These are phyloP conservation scores for Verbascum thapsus DNA, from an alignment of 257 asterid species.

Conservation along the genomic window DNA sequence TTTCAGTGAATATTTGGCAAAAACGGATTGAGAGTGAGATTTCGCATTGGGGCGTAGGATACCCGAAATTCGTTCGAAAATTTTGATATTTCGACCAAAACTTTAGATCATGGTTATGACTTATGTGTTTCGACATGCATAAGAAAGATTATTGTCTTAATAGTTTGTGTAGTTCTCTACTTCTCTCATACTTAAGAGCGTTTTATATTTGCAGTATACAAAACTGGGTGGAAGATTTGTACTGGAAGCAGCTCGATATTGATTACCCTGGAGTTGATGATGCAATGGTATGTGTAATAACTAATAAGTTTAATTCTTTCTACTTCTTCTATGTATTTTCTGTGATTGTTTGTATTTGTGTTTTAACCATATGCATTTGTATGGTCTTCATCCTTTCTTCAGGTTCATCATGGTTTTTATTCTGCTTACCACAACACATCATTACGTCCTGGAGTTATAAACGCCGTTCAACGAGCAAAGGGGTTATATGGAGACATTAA, in stretches of 20 bases:
- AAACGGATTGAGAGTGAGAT: too few relatives aligned
- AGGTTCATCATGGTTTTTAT: slow-evolving; percentile 99
- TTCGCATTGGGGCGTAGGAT: too few relatives aligned
- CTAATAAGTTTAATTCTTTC: slow-evolving; percentile 20
- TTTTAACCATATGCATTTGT: slow-evolving; percentile 8
- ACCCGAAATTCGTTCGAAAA: too few relatives aligned
- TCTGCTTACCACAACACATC: slow-evolving; percentile 87
- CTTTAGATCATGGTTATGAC: too few relatives aligned
- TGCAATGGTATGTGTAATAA: slow-evolving; percentile 72
- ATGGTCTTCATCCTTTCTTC: slow-evolving; percentile 31
- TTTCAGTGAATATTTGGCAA: too few relatives aligned
- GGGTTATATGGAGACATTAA: slow-evolving; percentile 61
- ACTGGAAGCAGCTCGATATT: slow-evolving; percentile 94
- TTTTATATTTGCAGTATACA: slow-evolving; percentile 64
- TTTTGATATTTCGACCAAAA: too few relatives aligned
- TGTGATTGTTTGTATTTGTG: slow-evolving; percentile 14
- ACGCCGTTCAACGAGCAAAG: slow-evolving; percentile 58
- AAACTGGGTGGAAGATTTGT: slow-evolving; percentile 95
- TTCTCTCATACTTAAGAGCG: slow-evolving; percentile 16
- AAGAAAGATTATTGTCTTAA: slow-evolving; percentile 1
- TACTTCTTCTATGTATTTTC: slow-evolving; percentile 4
- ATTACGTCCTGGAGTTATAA: slow-evolving; percentile 71
- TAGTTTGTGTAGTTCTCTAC: neutral
- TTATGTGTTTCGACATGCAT: neutral
- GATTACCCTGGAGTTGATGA: slow-evolving; percentile 88